phyloP scores from a whole-genome alignment of 2,329 filamentous ascomycete genomes.

The Akanthomyces dipterigenus region DNA sequence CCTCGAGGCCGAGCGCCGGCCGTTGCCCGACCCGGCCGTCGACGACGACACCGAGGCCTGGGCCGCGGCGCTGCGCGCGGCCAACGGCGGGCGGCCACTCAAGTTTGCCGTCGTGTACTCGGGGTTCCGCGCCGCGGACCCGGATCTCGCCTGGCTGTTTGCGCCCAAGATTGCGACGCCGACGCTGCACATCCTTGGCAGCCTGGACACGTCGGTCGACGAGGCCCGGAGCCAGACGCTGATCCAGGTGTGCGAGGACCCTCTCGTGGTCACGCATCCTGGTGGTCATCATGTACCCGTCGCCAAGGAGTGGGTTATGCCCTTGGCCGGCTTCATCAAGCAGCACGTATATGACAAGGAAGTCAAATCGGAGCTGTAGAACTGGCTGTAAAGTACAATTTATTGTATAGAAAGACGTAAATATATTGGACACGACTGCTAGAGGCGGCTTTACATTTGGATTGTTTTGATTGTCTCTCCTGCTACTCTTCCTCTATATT shows the following conservation, averaged over 20 bases:
- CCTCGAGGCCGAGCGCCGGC: slow-evolving; percentile 46
- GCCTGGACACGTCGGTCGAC: slow-evolving; percentile 80
- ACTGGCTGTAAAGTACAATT: neutral
- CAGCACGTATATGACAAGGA: slow-evolving; percentile 26
- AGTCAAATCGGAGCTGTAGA: slow-evolving; percentile 19
- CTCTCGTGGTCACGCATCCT: slow-evolving; percentile 61
- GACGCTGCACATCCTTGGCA: slow-evolving; percentile 74
- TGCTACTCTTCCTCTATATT: neutral
- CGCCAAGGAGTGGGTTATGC: slow-evolving; percentile 72
- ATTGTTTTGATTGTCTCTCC: slow-evolving; percentile 1
- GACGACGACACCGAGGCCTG: slow-evolving; percentile 29
- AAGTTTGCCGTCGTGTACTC: slow-evolving; percentile 73
- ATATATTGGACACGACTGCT: neutral
- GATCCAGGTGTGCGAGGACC: slow-evolving; percentile 55
- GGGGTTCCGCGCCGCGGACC: slow-evolving; percentile 62
- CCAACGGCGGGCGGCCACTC: slow-evolving; percentile 42
- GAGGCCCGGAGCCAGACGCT: slow-evolving; percentile 64
- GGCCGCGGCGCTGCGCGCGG: slow-evolving; percentile 38
- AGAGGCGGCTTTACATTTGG: neutral
- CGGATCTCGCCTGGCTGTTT: slow-evolving; percentile 57
- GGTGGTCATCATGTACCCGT: slow-evolving; percentile 88
- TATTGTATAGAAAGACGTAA: slow-evolving; percentile 13
- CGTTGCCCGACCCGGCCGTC: slow-evolving; percentile 20
- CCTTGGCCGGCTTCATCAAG: slow-evolving; percentile 64
- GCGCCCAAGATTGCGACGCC: slow-evolving; percentile 70